Conservation (phyloP, 345 rosid species). For the Gynandropsis gynandra region DNA sequence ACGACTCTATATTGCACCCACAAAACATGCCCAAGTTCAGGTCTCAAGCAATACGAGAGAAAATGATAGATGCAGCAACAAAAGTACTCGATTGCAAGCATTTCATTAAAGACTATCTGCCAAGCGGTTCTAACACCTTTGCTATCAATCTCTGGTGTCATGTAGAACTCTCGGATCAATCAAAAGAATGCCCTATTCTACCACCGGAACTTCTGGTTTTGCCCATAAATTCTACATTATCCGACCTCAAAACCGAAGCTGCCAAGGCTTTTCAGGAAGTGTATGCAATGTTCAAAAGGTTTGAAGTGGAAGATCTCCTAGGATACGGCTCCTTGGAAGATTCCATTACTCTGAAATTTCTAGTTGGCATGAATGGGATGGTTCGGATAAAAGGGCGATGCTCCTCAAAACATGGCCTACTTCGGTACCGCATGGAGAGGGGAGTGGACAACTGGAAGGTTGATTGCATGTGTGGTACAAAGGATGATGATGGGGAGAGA, state of each 20-base stretch:
- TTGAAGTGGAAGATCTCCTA: conserved; percentile 41
- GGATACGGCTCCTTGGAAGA: conserved; percentile 46
- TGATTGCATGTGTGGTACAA: conserved; percentile 61
- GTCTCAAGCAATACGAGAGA: conserved; percentile 31
- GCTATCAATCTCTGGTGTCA: conserved; percentile 40
- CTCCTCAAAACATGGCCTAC: conserved; percentile 40
- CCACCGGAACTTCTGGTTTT: conserved; percentile 51
- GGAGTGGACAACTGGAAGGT: conserved; percentile 59
- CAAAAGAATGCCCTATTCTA: conserved; percentile 38
- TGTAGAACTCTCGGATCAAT: conserved; percentile 42
- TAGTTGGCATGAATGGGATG: conserved; percentile 41
- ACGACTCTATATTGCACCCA: conserved; percentile 45
- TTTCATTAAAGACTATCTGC: conserved; percentile 48
- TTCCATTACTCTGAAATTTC: conserved; percentile 37
- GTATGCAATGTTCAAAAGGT: conserved; percentile 55
- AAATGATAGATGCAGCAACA: conserved; percentile 36
- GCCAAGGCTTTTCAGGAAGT: conserved; percentile 52
- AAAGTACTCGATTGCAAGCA: conserved; percentile 74
- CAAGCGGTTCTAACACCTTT: conserved; percentile 16
- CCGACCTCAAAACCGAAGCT: conserved; percentile 49
- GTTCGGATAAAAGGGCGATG: conserved; percentile 42
- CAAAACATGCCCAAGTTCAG: conserved; percentile 29
- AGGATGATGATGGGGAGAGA: conserved; percentile 70
- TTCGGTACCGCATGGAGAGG: conserved; percentile 53
- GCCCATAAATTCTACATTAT: conserved; percentile 47